Evolutionary conservation across 192 early-diverging fungal species (phyloP), one percentile per base, ranked within the genome.

Genomic region (Coemansia sp.): DNA sequence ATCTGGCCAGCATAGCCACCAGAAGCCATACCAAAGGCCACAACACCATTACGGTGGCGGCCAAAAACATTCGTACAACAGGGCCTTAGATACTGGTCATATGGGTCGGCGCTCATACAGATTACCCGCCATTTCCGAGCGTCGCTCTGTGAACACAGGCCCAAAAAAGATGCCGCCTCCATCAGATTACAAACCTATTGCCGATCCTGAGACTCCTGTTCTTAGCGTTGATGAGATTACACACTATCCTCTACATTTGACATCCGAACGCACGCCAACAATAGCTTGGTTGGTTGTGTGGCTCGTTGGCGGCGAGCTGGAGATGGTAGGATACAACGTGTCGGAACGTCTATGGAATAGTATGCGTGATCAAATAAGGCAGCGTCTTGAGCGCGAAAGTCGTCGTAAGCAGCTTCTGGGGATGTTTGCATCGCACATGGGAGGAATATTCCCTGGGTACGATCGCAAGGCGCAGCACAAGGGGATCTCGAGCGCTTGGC

Each of bases 241-340:
- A 5, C 60, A 83, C 64, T 83, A 83, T 39, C 32, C 68, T 8
- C 13, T 60, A 0, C 58, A 58, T n/a, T 39, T 49, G 63, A 75
- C 68, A 25, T 49, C 49, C 8, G 39, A 51, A 16, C 62, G 49
- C 2, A 69, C 20, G 32, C 71, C 81, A 22, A 69, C 65, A 13
- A 72, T 69, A 43, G 69, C 81, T 0, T 83, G 81, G 81, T 46
- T 83, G 16, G 67, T 74, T 16, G 64, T 83, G 12, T 83, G 81
- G 81, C 64, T 83, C 12, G 70, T 83, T 41, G 81, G 81, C n/a
- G 81, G 81, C 32, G 81, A 83, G 72, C 67, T 83, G 17, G 81
- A 83, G 68, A 83, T 83, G 81, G 81, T 83, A 2, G 81, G 81
- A 41, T 83, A 83, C 67, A 83, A 83, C 45, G 72, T 77, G 37